These are phyloP conservation scores for Phaseolus lunatus DNA, from an alignment of 306 rosid genomes.

Conservation along the genomic window DNA sequence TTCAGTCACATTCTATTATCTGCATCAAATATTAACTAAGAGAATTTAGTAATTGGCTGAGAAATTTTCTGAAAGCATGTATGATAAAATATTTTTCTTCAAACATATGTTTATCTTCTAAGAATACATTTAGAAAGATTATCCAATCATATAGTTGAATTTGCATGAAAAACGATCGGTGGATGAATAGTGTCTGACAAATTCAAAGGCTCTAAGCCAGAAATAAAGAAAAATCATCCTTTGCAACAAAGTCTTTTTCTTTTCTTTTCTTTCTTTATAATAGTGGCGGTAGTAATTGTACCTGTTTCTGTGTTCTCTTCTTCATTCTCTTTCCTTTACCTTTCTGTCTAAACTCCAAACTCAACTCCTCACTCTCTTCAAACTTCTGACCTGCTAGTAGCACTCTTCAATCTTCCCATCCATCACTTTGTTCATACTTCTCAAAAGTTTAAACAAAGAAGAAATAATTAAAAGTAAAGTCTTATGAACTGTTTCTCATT, in stretches of 20 bases:
- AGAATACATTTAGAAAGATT: not conserved
- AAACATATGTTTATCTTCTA: too few species aligned
- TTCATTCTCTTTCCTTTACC: constrained; percentile 17
- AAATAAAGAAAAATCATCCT: not conserved
- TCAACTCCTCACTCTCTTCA: not conserved
- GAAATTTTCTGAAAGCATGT: too few species aligned
- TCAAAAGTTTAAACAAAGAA: not conserved
- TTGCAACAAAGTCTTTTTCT: constrained; percentile 27
- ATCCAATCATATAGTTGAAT: not conserved
- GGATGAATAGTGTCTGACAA: constrained; percentile 14
- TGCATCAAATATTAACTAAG: too few species aligned
- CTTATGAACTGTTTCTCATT: constrained; percentile 8
- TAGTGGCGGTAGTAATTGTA: not conserved
- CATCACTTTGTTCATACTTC: not conserved
- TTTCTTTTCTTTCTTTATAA: constrained; percentile 2
- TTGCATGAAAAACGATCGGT: not conserved
- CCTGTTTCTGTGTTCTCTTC: not conserved
- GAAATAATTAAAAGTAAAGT: not conserved
- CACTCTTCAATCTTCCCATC: not conserved
- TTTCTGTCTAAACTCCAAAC: not conserved
- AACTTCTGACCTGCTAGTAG: not conserved
- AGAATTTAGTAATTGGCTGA: too few species aligned
- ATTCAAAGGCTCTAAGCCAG: constrained; percentile 13
- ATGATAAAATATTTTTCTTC: too few species aligned
- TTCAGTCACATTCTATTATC: too few species aligned